phyloP scores from a whole-genome alignment of 345 rosid genomes.

The Raphanus raphanistrum region DNA sequence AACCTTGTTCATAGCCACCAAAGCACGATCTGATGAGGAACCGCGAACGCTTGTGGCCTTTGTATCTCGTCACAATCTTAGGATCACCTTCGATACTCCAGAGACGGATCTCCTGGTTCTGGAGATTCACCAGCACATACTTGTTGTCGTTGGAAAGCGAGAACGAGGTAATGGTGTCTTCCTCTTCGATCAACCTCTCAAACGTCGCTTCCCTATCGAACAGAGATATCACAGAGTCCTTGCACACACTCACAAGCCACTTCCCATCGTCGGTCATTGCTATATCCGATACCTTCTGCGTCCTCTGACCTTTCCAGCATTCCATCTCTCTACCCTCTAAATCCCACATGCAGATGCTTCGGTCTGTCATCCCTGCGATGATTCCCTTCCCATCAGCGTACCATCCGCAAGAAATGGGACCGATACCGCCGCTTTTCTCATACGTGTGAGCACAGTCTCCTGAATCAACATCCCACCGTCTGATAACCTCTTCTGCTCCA shows the following conservation, averaged over 20 bases:
- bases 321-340: slow-evolving; percentile 66
- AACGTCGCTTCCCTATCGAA: slow-evolving; percentile 55
- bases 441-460: slow-evolving; percentile 58
- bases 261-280: slow-evolving; percentile 68
- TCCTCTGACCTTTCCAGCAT: slow-evolving; percentile 67
- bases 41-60: slow-evolving; percentile 60
- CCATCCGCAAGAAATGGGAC: slow-evolving; percentile 78
- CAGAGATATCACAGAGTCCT: slow-evolving; percentile 51
- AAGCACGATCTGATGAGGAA: slow-evolving; percentile 69
- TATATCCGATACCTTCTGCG: slow-evolving; percentile 60
- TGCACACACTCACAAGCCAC: slow-evolving; percentile 58
- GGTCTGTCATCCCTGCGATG: slow-evolving; percentile 58
- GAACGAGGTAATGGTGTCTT: slow-evolving; percentile 61
- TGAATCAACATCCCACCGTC: slow-evolving; percentile 63
- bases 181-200: slow-evolving; percentile 66
- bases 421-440: slow-evolving; percentile 53
- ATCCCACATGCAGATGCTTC: slow-evolving; percentile 70
- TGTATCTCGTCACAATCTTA: slow-evolving; percentile 55
- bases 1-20: slow-evolving; percentile 64
- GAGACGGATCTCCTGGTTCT: slow-evolving; percentile 68
- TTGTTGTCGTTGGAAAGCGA: slow-evolving; percentile 62
- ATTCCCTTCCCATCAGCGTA: slow-evolving; percentile 54
- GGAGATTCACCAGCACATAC: slow-evolving; percentile 58
- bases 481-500: slow-evolving; percentile 62
- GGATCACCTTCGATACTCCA: slow-evolving; percentile 65